Base-by-base conservation (phyloP, 257 asterid species). In the Rhazya stricta region DNA sequence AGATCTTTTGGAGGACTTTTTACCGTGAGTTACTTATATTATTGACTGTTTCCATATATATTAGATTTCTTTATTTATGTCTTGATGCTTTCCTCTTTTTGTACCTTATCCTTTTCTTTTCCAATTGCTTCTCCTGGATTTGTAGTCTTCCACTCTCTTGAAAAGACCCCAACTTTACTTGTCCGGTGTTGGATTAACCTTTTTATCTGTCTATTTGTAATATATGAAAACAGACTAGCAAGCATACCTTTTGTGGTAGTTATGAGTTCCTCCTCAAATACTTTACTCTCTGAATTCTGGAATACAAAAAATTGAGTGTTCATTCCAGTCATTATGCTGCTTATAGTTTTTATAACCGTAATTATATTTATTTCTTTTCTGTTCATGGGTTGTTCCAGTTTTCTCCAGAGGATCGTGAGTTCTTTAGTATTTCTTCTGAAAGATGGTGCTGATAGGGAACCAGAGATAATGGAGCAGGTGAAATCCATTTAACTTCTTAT, bases 401-500 rank as follows among this genome's bases (percentile, higher is more conserved):
- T 85, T 92, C 95, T 94, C 78, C 87, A 72, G 74, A 79, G 76
- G 70, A 83, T 92, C 73, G 85, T 91, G 27, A 84, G 80, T 76
- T 83, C 96, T 71, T 80, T 94, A 39, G 88, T 76, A 68, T 74
- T 37, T 58, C 97, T 94, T 81, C 95, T 94, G 39, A 80, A 85
- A 78, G 83, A 86, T 81, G 99, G 99, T 71, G 97, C 92, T 77
- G 97, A 94, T 73, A 90, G 85, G 89, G 97, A 91, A 77, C 92
- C 97, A 6, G 97, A 92, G 81, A 85, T 88, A 81, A 87, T 94
- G 60, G 93, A 89, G 88, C 94, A 92, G 95, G 99, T 92, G 78
- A 66, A 76, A 67, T 74, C 42, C 70, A 73, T 60, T 50, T 25
- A 10, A 69, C 71, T 78, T 66, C 69, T 37, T 42, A 30, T 32